These are phyloP conservation scores for Cladophialophora chaetospira DNA, from an alignment of 2,329 filamentous ascomycete species.

Conservation along the genomic window DNA sequence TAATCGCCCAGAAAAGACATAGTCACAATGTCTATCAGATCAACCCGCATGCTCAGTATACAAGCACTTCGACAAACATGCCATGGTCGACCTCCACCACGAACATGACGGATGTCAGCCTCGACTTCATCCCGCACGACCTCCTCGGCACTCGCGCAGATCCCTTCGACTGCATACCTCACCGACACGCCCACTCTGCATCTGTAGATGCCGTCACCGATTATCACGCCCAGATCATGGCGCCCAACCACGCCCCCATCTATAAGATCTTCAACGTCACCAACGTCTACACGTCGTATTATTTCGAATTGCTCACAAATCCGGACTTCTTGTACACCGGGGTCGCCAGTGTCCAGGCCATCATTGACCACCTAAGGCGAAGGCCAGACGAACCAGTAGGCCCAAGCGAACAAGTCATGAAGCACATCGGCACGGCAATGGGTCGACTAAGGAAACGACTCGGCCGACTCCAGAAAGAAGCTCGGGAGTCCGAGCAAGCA, in stretches of 20 bases:
- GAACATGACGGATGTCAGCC: no score
- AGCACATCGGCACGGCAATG: neutral
- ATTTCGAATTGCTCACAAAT: neutral
- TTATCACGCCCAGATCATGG: neutral
- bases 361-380: no score
- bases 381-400: no score
- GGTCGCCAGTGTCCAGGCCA: neutral
- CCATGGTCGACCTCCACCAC: constrained; percentile 65
- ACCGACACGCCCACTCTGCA: neutral
- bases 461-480: neutral
- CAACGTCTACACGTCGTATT: neutral
- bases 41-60: neutral
- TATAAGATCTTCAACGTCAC: constrained; percentile 5
- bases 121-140: constrained; percentile 45
- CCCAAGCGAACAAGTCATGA: no score
- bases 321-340: neutral
- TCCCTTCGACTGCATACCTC: neutral
- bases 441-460: neutral
- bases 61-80: constrained; percentile 42
- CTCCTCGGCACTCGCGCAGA: neutral
- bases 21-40: neutral
- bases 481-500: neutral
- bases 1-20: neutral
- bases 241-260: neutral
- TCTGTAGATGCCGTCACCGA: neutral